Percentiles rank a stretch among this genome's conserved stretches.
Conservation (phyloP, 2,329 filamentous ascomycete genomes). For the Pseudogymnoascus destructans region DNA sequence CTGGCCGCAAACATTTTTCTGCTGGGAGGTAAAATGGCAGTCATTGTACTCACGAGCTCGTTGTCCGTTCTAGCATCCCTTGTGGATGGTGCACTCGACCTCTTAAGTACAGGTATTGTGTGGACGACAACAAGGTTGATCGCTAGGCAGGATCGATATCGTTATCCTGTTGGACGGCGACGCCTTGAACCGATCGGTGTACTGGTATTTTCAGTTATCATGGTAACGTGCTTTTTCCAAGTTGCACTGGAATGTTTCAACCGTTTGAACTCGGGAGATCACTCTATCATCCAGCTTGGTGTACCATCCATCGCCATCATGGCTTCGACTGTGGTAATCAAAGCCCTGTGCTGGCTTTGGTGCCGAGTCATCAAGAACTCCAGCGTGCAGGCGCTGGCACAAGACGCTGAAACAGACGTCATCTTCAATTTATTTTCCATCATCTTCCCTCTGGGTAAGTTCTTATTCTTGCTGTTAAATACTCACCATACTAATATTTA, state of each 20-base stretch:
- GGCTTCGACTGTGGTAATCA: slow-evolving; percentile 42
- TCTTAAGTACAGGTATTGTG: slow-evolving; percentile 47
- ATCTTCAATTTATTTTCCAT: slow-evolving; percentile 52
- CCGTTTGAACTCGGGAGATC: slow-evolving; percentile 38
- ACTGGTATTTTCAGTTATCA: slow-evolving; percentile 48
- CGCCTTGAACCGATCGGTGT: slow-evolving; percentile 49
- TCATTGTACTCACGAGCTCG: slow-evolving; percentile 41
- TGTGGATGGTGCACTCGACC: slow-evolving; percentile 47
- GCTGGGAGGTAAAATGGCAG: slow-evolving; percentile 40
- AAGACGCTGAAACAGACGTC: slow-evolving; percentile 52
- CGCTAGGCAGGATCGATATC: slow-evolving; percentile 29
- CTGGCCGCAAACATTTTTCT: slow-evolving; percentile 46
- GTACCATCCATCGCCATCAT: slow-evolving; percentile 43
- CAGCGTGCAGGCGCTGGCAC: slow-evolving; percentile 48
- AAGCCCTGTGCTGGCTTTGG: slow-evolving; percentile 46
- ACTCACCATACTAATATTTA: background rate
- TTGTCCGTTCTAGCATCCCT: slow-evolving; percentile 48
- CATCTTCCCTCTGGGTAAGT: slow-evolving; percentile 39
- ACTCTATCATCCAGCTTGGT: slow-evolving; percentile 37
- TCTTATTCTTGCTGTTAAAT: background rate
- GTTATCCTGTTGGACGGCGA: slow-evolving; percentile 43
- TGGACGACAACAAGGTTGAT: slow-evolving; percentile 48
- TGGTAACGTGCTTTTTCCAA: slow-evolving; percentile 49
- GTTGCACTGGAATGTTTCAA: slow-evolving; percentile 47
- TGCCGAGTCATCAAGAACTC: slow-evolving; percentile 48